phyloP scores from a whole-genome alignment of 371 early-diverging fungal genomes.

The Catenaria anguillulae region DNA sequence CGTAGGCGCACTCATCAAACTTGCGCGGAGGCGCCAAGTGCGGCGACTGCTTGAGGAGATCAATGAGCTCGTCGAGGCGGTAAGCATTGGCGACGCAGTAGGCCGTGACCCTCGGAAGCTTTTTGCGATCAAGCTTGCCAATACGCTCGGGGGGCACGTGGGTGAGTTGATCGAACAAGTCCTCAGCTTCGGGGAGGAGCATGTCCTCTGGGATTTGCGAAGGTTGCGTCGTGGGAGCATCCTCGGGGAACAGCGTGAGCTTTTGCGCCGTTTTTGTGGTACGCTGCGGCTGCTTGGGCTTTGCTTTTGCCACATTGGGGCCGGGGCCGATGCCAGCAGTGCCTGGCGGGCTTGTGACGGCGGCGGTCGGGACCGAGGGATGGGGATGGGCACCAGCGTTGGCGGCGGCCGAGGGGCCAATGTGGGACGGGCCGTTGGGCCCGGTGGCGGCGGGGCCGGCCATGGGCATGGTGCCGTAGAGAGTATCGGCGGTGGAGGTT shows the following conservation, averaged over 20 bases:
- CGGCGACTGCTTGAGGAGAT: neutral
- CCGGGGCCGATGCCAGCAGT: too few species aligned
- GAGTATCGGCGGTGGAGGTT: too few species aligned
- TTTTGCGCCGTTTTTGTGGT: conserved; percentile 85
- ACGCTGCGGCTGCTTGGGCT: conserved; percentile 40
- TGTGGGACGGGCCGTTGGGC: too few species aligned
- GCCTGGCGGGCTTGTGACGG: too few species aligned
- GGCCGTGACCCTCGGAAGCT: conserved; percentile 67
- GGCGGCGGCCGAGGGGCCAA: too few species aligned
- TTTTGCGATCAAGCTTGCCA: conserved; percentile 41
- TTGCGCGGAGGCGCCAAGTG: conserved; percentile 32
- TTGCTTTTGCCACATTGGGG: neutral
- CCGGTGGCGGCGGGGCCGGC: neutral
- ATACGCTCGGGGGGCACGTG: conserved; percentile 43
- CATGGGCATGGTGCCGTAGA: too few species aligned
- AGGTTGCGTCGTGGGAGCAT: conserved; percentile 8
- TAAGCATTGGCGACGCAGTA: conserved; percentile 63
- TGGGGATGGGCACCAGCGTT: too few species aligned
- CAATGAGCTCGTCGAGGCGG: conserved; percentile 3
- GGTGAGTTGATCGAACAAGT: conserved; percentile 25
- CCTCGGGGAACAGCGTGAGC: conserved; percentile 68
- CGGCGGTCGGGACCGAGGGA: too few species aligned
- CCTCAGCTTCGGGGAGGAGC: conserved; percentile 21
- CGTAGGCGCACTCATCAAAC: conserved; percentile 39
- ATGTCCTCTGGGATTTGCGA: conserved; percentile 6